These are phyloP conservation scores for Fusarium protoensiforme DNA, from an alignment of 2,329 filamentous ascomycete genomes.

Conservation along the genomic window DNA sequence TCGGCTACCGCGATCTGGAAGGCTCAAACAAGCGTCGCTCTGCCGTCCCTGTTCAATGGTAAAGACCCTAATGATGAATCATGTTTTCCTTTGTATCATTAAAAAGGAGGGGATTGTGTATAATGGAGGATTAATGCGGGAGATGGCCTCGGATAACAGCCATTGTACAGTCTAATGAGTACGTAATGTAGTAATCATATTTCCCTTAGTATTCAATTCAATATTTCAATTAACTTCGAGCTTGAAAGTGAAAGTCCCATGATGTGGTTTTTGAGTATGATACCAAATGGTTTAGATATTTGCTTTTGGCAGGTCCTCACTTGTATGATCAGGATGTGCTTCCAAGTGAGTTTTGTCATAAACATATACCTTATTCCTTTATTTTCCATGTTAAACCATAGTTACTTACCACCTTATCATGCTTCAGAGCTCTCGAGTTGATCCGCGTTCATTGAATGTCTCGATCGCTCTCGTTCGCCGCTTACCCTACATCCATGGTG, in stretches of 20 bases:
- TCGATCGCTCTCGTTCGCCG: neutral
- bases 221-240: neutral
- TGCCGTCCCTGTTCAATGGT: conserved; percentile 27
- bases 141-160: neutral
- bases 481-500: neutral
- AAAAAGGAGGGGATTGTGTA: conserved; percentile 2
- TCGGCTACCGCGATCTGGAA: neutral
- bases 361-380: too few relatives aligned
- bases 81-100: conserved; percentile 1
- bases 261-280: too few relatives aligned
- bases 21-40: conserved; percentile 21
- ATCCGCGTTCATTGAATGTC: too few relatives aligned
- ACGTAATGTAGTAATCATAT: conserved; percentile 22
- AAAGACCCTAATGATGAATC: neutral
- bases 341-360: too few relatives aligned
- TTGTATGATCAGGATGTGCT: too few relatives aligned
- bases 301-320: too few relatives aligned
- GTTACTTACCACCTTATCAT: too few relatives aligned
- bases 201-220: neutral
- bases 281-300: too few relatives aligned
- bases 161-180: conserved; percentile 20
- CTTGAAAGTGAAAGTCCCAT: neutral
- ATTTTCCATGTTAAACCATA: too few relatives aligned
- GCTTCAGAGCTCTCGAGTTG: neutral
- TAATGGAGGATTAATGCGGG: neutral